Conservation (phyloP, 345 rosid species). For the Salix brachista region DNA sequence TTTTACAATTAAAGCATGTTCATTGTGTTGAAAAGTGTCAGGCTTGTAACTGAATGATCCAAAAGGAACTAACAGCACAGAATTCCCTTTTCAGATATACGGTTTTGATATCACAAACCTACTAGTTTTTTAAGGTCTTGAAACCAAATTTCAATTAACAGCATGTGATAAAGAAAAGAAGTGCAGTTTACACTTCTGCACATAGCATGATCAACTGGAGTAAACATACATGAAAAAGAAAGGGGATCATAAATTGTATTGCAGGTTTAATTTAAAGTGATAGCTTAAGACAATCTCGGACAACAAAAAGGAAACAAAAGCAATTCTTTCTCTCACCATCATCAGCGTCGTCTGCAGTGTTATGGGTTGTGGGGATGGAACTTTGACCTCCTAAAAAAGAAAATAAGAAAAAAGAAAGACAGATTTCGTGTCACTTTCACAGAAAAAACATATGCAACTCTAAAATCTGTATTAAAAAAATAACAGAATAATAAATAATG, state of each 20-base stretch:
- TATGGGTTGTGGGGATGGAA: constrained; percentile 26
- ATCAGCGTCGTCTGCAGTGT: constrained; percentile 41
- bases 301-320: not conserved
- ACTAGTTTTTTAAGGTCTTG: not conserved
- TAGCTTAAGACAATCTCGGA: not conserved
- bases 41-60: not conserved
- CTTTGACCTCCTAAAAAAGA: constrained; percentile 40
- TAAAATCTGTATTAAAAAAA: not conserved
- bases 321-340: constrained; percentile 38
- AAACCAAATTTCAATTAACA: not conserved
- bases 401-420: constrained; percentile 4
- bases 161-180: not conserved
- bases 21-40: not conserved
- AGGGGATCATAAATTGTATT: not conserved
- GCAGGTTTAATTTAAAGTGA: not conserved
- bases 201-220: not conserved
- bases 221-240: not conserved
- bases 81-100: not conserved
- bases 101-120: not conserved
- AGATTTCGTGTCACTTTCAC: constrained; percentile 6
- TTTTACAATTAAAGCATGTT: not conserved
- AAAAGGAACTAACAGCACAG: not conserved
- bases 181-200: not conserved
- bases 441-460: not conserved
- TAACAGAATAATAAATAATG: not conserved